Conservation (phyloP, 1,139 yeast species). For the Yamadazyma dendronema region DNA sequence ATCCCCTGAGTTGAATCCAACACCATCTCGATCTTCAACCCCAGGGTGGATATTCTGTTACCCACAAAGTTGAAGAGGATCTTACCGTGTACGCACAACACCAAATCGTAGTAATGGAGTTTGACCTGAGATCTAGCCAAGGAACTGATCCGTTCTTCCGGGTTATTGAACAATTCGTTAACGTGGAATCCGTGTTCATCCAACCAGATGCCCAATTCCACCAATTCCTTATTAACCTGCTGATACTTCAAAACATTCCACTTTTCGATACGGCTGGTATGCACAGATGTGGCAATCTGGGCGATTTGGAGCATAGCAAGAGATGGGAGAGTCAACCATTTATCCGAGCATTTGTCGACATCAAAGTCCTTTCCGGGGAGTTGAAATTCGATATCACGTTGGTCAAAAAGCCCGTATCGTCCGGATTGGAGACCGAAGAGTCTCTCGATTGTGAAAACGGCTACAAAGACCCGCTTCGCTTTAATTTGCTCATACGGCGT, state of each 20-base stretch:
- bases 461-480: slow-evolving; percentile 57
- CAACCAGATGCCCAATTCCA: slow-evolving; percentile 32
- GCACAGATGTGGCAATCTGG: slow-evolving; percentile 35
- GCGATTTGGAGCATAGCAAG: slow-evolving; percentile 48
- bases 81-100: slow-evolving; percentile 38
- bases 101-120: slow-evolving; percentile 41
- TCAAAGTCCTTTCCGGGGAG: slow-evolving; percentile 36
- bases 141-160: slow-evolving; percentile 18
- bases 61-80: slow-evolving; percentile 36
- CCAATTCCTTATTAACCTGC: slow-evolving; percentile 35
- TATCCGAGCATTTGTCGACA: slow-evolving; percentile 36
- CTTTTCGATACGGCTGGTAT: slow-evolving; percentile 27
- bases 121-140: slow-evolving; percentile 38
- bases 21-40: slow-evolving; percentile 33
- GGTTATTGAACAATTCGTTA: slow-evolving; percentile 25
- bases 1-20: slow-evolving; percentile 37
- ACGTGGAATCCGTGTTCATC: slow-evolving; percentile 36
- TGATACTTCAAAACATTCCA: slow-evolving; percentile 30
- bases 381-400: slow-evolving; percentile 27
- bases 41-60: slow-evolving; percentile 28
- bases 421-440: slow-evolving; percentile 57
- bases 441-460: slow-evolving; percentile 56
- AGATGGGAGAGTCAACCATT: slow-evolving; percentile 55
- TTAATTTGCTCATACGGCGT: slow-evolving; percentile 50
- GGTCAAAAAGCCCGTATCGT: slow-evolving; percentile 40